Base-by-base conservation (phyloP, 257 asterid genomes). In the Perilla frutescens region DNA sequence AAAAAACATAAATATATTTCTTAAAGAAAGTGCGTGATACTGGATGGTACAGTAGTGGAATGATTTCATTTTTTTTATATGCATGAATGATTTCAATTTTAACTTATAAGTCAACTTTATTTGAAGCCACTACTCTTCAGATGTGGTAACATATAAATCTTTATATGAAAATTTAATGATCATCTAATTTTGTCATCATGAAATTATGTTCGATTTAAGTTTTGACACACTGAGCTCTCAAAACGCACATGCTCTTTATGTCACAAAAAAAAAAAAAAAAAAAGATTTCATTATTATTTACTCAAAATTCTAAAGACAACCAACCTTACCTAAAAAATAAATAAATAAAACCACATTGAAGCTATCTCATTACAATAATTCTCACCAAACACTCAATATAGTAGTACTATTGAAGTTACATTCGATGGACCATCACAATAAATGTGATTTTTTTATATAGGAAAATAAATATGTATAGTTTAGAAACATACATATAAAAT, bases 381-480 rank as follows among this genome's bases (percentile, higher is more conserved):
- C 63, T 57, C 39, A 29, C 26, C 63, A 58, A 58, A 31, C 20
- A 31, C 3, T 32, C 43, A 11, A 20, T 1, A 58, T 57, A 31
- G 10, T 58, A 32, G 41, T 5, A 12, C 44, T 10, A 1, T 20
- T 20, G 44, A 34, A 58, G 14, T 58, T 58, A 31, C 32, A 55
- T 58, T 58, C 9, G 44, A 58, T 58, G 63, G 20, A 51, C 43
- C 63, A 58, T 57, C 41, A 58, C 31, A 56, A 56, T 29, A 56
- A 56, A 10, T 56, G 15, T 56, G 15, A 9, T 11, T 7, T 13
- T 26, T 51, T 15, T 14, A 8, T 12, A 48, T 48, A 48, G 1
- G 7, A 51, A 51, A 51, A 12, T n/a, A 14, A 5, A 51, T 0
- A 51, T 51, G 57, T 51, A 50, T 50, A 14, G 29, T 51, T 15